Conservation (phyloP, 140 eudicot genomes). For the Oenanthe javanica region DNA sequence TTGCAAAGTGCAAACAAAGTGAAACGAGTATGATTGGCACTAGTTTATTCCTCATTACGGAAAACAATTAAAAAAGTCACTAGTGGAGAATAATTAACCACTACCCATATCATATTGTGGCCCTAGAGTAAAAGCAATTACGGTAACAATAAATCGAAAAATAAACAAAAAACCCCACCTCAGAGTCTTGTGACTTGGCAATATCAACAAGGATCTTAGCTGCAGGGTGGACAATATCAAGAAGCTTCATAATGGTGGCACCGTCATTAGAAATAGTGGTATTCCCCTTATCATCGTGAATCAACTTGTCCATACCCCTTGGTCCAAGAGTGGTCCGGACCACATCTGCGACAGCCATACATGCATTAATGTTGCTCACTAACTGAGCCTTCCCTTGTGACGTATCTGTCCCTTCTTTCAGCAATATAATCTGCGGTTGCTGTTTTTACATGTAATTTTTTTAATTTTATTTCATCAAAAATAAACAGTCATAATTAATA, state of each 20-base stretch:
- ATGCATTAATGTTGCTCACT: slow-evolving; percentile 92
- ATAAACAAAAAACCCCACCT: slow-evolving; percentile 27
- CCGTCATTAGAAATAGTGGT: slow-evolving; percentile 97
- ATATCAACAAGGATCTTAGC: slow-evolving; percentile 98
- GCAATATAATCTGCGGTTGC: slow-evolving; percentile 97
- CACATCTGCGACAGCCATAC: slow-evolving; percentile 87
- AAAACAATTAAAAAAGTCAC: not conserved
- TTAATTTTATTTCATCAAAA: not conserved
- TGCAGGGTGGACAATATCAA: slow-evolving; percentile 94
- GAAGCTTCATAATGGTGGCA: slow-evolving; percentile 98
- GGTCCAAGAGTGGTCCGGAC: slow-evolving; percentile 98
- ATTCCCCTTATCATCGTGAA: slow-evolving; percentile 91
- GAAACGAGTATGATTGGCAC: not conserved
- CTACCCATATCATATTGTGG: not conserved
- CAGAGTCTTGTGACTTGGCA: slow-evolving; percentile 97
- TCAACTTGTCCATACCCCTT: slow-evolving; percentile 95
- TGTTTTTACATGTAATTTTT: slow-evolving; percentile 18
- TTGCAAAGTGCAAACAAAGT: not conserved
- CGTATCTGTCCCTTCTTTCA: slow-evolving; percentile 95
- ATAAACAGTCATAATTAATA: not conserved
- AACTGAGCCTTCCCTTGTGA: slow-evolving; percentile 94
- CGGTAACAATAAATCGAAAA: not conserved
- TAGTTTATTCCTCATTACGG: not conserved
- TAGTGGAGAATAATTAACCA: not conserved
- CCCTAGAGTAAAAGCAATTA: not conserved